These are phyloP conservation scores for Penicillium sp. DNA, from an alignment of 2,329 filamentous ascomycete genomes.

Conservation along the genomic window DNA sequence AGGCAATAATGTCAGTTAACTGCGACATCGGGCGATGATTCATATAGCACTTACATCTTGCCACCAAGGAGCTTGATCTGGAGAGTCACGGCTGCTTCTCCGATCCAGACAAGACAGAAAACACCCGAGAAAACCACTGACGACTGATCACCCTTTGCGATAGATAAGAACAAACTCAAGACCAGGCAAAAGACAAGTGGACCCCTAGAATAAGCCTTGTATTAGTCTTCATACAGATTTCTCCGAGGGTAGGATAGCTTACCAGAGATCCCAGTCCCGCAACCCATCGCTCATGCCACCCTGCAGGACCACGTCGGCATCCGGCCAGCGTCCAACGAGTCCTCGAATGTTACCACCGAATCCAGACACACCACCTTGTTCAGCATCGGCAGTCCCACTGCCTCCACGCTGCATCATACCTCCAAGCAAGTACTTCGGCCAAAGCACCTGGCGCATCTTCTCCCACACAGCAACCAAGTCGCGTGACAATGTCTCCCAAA, in stretches of 20 bases:
- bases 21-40: not conserved
- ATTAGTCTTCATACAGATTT: not conserved
- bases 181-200: constrained; percentile 91
- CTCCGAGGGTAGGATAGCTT: constrained; percentile 19
- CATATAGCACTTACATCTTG: constrained; percentile 74
- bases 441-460: constrained; percentile 97
- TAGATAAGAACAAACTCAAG: constrained; percentile 80
- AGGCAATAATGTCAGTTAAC: constrained; percentile 19
- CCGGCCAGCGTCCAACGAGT: constrained; percentile 63
- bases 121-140: constrained; percentile 92
- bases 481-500: constrained; percentile 94
- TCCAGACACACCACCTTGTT: constrained; percentile 53
- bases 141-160: constrained; percentile 76
- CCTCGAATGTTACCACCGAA: constrained; percentile 51
- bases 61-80: constrained; percentile 96
- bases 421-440: constrained; percentile 85
- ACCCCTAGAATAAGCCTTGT: constrained; percentile 55
- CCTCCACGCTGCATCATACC: constrained; percentile 59
- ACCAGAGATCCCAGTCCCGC: constrained; percentile 95
- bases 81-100: constrained; percentile 92
- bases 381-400: constrained; percentile 54
- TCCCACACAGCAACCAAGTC: constrained; percentile 93
- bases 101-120: constrained; percentile 95
- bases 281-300: constrained; percentile 81
- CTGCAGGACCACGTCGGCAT: constrained; percentile 64